A percentile compares a stretch with the other conserved stretches of the same genome.
These are phyloP conservation scores for Heracleum sosnowskyi DNA, from an alignment of 129 eudicot species.

Conservation along the genomic window DNA sequence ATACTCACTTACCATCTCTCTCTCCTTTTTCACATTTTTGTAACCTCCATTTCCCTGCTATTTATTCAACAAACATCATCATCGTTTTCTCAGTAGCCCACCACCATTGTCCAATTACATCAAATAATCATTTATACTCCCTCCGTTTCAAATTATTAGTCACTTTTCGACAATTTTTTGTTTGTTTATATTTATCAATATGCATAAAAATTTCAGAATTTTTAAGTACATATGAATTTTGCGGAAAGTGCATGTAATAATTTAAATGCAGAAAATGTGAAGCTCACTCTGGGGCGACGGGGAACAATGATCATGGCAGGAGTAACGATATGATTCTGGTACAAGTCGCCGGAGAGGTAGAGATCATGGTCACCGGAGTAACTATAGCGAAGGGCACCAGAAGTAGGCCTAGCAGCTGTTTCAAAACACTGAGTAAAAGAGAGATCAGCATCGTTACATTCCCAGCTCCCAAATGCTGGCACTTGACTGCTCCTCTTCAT, in stretches of 20 bases:
- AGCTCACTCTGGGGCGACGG: slow-evolving; percentile 52
- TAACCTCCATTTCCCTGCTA: slow-evolving; percentile 39
- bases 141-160: no score
- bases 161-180: no score
- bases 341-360: slow-evolving; percentile 88
- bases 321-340: slow-evolving; percentile 69
- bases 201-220: no score
- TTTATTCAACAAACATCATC: no score
- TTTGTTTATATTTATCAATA: no score
- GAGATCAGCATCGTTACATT: slow-evolving; percentile 47
- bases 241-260: no score
- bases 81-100: no score
- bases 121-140: no score
- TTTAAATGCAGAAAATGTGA: not conserved
- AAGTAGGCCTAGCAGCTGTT: slow-evolving; percentile 68
- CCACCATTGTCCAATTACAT: not conserved
- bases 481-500: slow-evolving; percentile 52
- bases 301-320: slow-evolving; percentile 96
- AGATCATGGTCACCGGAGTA: slow-evolving; percentile 74
- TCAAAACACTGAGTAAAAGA: slow-evolving; percentile 90
- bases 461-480: slow-evolving; percentile 99
- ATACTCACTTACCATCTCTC: slow-evolving; percentile 34
- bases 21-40: slow-evolving; percentile 43
- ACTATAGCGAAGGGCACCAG: slow-evolving; percentile 41
- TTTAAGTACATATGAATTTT: no score